A percentile compares a stretch with the other conserved stretches of the same genome.
Conservation (phyloP, 768 basidiomycete species). For the Hypsizygus marmoreus region DNA sequence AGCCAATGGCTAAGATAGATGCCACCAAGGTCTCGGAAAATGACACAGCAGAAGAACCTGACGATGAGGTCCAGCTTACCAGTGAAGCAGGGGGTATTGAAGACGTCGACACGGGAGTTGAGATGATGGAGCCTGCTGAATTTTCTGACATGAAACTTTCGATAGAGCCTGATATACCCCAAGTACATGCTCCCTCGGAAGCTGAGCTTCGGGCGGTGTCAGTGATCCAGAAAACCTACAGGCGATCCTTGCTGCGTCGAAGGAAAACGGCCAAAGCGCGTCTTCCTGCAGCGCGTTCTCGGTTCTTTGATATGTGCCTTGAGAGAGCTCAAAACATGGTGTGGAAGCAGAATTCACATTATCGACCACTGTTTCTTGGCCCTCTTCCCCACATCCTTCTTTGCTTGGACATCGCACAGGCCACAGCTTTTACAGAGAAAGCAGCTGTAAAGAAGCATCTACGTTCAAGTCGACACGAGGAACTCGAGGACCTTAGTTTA, state of each 20-base stretch:
- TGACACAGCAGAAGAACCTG: too few relatives aligned
- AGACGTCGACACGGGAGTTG: too few relatives aligned
- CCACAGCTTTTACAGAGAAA: slow-evolving; percentile 29
- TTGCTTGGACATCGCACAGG: slow-evolving; percentile 38
- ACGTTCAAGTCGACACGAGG: slow-evolving; percentile 28
- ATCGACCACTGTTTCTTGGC: slow-evolving; percentile 38
- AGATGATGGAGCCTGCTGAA: not conserved
- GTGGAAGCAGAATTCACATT: slow-evolving; percentile 28
- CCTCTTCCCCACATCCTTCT: slow-evolving; percentile 43
- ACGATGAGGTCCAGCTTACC: too few relatives aligned
- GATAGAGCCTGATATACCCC: slow-evolving; percentile 3
- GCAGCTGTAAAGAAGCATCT: slow-evolving; percentile 29
- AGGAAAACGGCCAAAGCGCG: slow-evolving; percentile 2
- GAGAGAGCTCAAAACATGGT: slow-evolving; percentile 23
- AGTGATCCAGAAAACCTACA: slow-evolving; percentile 19
- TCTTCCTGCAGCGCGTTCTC: slow-evolving; percentile 13
- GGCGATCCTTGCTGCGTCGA: slow-evolving; percentile 5
- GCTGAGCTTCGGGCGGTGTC: slow-evolving; percentile 27
- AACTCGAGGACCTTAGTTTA: slow-evolving; percentile 33
- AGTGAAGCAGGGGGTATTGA: too few relatives aligned
- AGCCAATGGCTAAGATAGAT: too few relatives aligned
- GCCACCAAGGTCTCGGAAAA: too few relatives aligned
- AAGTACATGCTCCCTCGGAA: slow-evolving; percentile 11
- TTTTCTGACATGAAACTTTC: not conserved
- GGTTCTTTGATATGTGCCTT: slow-evolving; percentile 29